A percentile compares a stretch with the other conserved stretches of the same genome.
phyloP scores from a whole-genome alignment of 129 eudicot genomes.

The Flaveria ramosissima region DNA sequence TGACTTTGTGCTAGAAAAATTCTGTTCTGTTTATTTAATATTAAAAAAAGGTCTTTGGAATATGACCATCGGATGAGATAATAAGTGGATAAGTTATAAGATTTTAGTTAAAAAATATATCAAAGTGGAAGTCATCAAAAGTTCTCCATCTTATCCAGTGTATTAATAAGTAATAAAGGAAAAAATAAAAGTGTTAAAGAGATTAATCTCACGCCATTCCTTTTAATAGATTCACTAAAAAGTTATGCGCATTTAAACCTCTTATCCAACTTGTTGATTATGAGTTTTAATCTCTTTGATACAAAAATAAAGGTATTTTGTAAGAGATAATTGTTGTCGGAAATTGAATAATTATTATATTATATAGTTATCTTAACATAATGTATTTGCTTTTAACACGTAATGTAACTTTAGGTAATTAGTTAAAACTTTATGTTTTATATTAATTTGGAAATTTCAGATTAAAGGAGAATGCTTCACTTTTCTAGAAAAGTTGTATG shows the following conservation, averaged over 20 bases:
- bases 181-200: not conserved
- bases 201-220: constrained; percentile 1
- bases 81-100: not conserved
- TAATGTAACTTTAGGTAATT: not conserved
- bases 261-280: constrained; percentile 5
- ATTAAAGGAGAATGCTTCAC: not conserved
- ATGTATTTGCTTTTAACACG: not conserved
- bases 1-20: too few species aligned
- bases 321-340: not conserved
- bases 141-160: not conserved
- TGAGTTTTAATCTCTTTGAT: too few species aligned
- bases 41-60: not conserved
- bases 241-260: constrained; percentile 11
- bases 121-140: not conserved
- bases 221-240: not conserved
- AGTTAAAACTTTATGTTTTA: not conserved
- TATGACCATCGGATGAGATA: not conserved
- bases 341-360: too few species aligned
- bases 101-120: not conserved
- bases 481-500: not conserved
- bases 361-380: too few species aligned
- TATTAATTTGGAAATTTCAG: not conserved
- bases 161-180: not conserved
- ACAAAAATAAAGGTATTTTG: too few species aligned
- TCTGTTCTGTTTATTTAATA: not conserved